Conservation (phyloP, 2,329 filamentous ascomycete genomes). For the Penicillium fuscoglaucum region DNA sequence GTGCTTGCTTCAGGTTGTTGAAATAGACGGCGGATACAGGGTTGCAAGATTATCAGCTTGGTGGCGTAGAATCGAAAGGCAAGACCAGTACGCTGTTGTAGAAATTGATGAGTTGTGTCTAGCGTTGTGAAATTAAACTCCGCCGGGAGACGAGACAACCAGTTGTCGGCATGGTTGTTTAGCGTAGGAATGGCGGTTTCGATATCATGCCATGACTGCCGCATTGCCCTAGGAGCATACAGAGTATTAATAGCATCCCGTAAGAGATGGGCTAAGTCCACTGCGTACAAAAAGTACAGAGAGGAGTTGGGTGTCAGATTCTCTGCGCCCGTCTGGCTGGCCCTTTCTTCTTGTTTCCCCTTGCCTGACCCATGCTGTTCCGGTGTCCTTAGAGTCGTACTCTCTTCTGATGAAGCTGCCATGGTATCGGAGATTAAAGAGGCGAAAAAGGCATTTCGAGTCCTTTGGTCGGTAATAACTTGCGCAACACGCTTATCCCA, state of each 20-base stretch:
- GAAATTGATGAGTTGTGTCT: conserved; percentile 29
- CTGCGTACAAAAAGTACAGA: conserved; percentile 42
- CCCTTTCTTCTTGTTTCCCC: conserved; percentile 19
- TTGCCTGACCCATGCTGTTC: conserved; percentile 11
- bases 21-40: conserved; percentile 43
- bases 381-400: conserved; percentile 14
- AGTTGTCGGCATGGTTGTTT: conserved; percentile 39
- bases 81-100: conserved; percentile 38
- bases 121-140: conserved; percentile 37
- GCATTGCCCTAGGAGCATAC: conserved; percentile 40
- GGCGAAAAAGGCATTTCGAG: conserved; percentile 32
- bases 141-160: conserved; percentile 41
- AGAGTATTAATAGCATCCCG: conserved; percentile 39
- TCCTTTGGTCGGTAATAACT: conserved; percentile 37
- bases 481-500: conserved; percentile 32
- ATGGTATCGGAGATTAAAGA: conserved; percentile 20
- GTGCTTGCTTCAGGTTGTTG: conserved; percentile 30
- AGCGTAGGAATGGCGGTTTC: conserved; percentile 37
- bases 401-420: neutral
- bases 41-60: conserved; percentile 46
- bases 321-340: conserved; percentile 28
- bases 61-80: conserved; percentile 46
- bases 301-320: conserved; percentile 38
- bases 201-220: conserved; percentile 40
- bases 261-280: conserved; percentile 40